A percentile compares a stretch with the other conserved stretches of the same genome.
Conservation (phyloP, 108 stramenopile species). For the Phaeodactylum tricornutum region DNA sequence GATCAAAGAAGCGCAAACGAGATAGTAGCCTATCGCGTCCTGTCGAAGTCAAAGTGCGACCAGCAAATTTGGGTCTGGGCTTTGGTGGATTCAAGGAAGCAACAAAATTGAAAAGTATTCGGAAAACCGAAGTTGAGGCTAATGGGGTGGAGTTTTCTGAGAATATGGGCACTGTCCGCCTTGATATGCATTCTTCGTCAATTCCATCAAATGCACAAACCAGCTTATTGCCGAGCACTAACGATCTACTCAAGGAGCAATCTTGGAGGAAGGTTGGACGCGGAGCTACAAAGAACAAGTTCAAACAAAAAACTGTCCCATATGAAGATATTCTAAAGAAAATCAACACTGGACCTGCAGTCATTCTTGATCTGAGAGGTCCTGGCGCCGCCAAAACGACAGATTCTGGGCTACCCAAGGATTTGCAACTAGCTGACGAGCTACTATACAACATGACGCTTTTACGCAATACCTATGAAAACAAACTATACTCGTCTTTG, state of each 20-base stretch:
- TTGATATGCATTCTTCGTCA: no score
- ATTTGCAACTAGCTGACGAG: slow-evolving; percentile 81
- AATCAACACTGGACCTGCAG: slow-evolving; percentile 54
- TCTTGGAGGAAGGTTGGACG: slow-evolving; percentile 21
- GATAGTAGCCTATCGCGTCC: slow-evolving; percentile 72
- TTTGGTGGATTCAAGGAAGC: slow-evolving; percentile 83
- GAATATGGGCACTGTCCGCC: no score
- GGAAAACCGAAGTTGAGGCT: no score
- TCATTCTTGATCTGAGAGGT: not conserved
- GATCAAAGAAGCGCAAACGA: slow-evolving; percentile 33
- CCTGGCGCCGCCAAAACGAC: not conserved
- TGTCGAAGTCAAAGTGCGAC: slow-evolving; percentile 89
- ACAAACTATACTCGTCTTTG: slow-evolving; percentile 53
- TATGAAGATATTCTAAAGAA: slow-evolving; percentile 53
- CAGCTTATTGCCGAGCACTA: slow-evolving; percentile 46
- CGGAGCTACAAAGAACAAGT: slow-evolving; percentile 15
- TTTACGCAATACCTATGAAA: slow-evolving; percentile 63
- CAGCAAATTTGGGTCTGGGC: slow-evolving; percentile 75
- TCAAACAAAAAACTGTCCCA: slow-evolving; percentile 37
- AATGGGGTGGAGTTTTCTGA: no score
- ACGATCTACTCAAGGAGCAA: slow-evolving; percentile 38
- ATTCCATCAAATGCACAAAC: no score
- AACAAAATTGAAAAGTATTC: slow-evolving; percentile 62
- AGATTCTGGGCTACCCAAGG: slow-evolving; percentile 12
- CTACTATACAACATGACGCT: slow-evolving; percentile 76